Evolutionary conservation across 768 basidiomycete genomes (phyloP).

Genomic region (Lactifluus echinatus): DNA sequence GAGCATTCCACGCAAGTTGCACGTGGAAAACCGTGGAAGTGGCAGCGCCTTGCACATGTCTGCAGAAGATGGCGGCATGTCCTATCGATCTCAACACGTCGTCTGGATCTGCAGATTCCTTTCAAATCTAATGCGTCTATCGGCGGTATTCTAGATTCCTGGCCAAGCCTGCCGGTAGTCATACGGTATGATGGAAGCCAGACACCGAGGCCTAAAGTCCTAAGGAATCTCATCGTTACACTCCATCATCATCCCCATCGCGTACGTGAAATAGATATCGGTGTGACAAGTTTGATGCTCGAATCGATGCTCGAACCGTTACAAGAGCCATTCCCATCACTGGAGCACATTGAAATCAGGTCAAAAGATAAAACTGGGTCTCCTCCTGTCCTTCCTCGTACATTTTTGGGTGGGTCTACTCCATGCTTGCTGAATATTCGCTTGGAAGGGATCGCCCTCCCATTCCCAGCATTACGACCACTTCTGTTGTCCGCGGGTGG

Average conservation of each 20-base stretch:
- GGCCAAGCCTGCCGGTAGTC: background rate
- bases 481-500: conserved; percentile 1
- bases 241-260: background rate
- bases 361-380: conserved; percentile 29
- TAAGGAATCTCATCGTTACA: background rate
- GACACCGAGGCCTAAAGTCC: background rate
- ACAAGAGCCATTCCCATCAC: conserved; percentile 22
- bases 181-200: background rate
- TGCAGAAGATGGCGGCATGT: background rate
- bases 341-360: conserved; percentile 18
- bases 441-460: background rate
- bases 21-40: background rate
- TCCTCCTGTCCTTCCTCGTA: conserved; percentile 23
- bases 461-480: background rate
- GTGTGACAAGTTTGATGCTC: background rate
- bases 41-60: background rate
- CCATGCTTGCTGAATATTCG: background rate
- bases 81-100: background rate
- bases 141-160: background rate
- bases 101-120: background rate
- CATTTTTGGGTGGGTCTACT: background rate
- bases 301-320: conserved; percentile 25
- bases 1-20: background rate
- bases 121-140: background rate
- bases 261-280: background rate